Conservation (phyloP, 2,329 filamentous ascomycete genomes). For the Sporothrix dimorphospora region DNA sequence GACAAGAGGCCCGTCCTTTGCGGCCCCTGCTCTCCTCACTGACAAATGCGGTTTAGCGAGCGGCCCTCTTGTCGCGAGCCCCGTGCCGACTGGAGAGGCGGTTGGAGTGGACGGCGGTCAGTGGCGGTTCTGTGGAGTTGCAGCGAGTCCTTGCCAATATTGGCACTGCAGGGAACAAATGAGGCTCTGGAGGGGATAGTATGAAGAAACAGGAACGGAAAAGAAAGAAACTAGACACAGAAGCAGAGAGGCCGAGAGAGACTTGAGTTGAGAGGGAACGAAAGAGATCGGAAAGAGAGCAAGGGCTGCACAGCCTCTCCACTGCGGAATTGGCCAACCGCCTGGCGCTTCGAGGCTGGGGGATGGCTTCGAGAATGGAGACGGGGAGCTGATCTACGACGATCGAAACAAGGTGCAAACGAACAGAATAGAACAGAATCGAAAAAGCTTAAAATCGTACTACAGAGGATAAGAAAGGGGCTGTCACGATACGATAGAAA, state of each 20-base stretch:
- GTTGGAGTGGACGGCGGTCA: too few species aligned
- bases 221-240: neutral
- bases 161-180: neutral
- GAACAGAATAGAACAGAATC: neutral
- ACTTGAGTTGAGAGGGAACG: neutral
- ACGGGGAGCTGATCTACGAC: neutral
- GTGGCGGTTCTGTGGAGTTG: neutral
- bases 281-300: neutral
- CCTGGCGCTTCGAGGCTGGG: neutral
- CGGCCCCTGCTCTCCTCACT: neutral
- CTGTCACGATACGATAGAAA: neutral
- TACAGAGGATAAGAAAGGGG: neutral
- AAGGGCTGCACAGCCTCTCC: neutral
- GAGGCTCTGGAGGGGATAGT: neutral
- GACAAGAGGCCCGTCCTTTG: neutral
- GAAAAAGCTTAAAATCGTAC: neutral
- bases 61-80: neutral
- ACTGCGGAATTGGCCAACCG: constrained; percentile 13
- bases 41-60: constrained; percentile 12
- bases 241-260: neutral
- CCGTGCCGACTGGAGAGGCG: constrained; percentile 2
- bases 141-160: constrained; percentile 1
- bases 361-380: neutral
- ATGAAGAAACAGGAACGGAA: neutral
- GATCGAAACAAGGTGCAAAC: neutral